phyloP scores from a whole-genome alignment of 805 yeast genomes.

The Barnettozyma sp. region DNA sequence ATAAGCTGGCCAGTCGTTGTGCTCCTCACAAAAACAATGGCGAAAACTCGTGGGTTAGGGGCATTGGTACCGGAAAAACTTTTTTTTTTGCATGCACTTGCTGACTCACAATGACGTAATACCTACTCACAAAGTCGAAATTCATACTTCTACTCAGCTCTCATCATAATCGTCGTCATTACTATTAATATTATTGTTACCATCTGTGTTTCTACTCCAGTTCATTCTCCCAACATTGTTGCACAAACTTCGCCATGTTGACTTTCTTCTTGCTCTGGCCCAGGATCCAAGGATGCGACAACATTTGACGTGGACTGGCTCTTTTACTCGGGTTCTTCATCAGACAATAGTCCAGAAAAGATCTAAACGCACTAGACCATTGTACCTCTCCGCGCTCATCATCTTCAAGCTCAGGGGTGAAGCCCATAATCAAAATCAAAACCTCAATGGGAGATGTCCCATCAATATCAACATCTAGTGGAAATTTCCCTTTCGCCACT shows the following conservation, averaged over 20 bases:
- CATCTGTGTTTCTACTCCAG: neutral
- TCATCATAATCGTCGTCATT: too few relatives aligned
- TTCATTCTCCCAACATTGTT: constrained; percentile 31
- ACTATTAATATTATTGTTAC: too few relatives aligned
- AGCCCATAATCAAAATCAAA: constrained; percentile 70
- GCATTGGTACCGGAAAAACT: too few relatives aligned
- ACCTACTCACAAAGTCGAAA: too few relatives aligned
- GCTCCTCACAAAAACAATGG: too few relatives aligned
- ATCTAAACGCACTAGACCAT: constrained; percentile 82
- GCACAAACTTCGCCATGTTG: constrained; percentile 80
- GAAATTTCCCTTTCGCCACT: constrained; percentile 89
- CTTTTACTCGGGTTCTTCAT: constrained; percentile 73
- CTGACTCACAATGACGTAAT: too few relatives aligned
- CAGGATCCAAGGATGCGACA: constrained; percentile 86
- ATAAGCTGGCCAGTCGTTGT: too few relatives aligned
- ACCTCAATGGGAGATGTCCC: constrained; percentile 83
- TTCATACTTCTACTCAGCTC: too few relatives aligned
- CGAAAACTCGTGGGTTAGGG: too few relatives aligned
- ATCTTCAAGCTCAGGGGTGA: constrained; percentile 72
- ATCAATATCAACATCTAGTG: constrained; percentile 39
- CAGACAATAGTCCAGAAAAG: constrained; percentile 72
- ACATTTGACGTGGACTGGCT: constrained; percentile 91
- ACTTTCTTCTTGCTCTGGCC: constrained; percentile 70
- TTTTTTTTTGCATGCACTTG: too few relatives aligned
- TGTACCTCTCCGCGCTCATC: constrained; percentile 69